A percentile compares a stretch with the other conserved stretches of the same genome.
Conservation (phyloP, 176 grass and related monocot species). For the Oryza meyeriana region DNA sequence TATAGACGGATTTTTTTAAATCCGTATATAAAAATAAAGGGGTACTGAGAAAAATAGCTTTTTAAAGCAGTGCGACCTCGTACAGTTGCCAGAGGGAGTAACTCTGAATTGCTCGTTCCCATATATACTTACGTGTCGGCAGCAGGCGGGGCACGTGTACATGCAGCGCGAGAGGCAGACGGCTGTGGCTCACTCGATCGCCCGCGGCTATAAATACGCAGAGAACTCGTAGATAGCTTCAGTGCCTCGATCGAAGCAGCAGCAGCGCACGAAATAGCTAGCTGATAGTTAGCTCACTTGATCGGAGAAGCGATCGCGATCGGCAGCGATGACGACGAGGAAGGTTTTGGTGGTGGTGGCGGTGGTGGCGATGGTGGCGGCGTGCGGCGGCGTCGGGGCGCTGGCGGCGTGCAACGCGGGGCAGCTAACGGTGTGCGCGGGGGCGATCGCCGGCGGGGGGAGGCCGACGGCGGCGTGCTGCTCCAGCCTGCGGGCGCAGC, state of each 20-base stretch:
- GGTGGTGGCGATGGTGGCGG: background rate
- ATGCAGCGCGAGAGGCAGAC: no score
- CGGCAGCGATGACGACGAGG: background rate
- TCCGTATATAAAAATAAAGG: no score
- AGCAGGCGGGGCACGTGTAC: no score
- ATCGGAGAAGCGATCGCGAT: no score
- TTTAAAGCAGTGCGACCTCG: background rate
- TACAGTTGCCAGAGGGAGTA: background rate
- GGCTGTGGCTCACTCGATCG: background rate
- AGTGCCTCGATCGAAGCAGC: no score
- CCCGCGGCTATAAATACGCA: background rate
- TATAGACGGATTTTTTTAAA: no score
- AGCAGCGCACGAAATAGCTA: no score
- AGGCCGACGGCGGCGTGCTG: conserved; percentile 22
- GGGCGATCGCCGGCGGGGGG: background rate
- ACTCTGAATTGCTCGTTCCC: no score
- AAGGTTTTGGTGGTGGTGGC: background rate
- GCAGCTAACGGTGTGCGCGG: conserved; percentile 20
- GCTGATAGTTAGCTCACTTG: no score
- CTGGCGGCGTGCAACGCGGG: background rate
- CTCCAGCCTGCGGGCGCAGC: conserved; percentile 11
- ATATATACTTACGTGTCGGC: no score
- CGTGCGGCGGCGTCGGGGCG: background rate
- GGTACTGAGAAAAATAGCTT: no score
- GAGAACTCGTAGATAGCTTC: background rate